phyloP scores from a whole-genome alignment of 805 yeast genomes.

The Saccharomycopsis oosterbeekiorum region DNA sequence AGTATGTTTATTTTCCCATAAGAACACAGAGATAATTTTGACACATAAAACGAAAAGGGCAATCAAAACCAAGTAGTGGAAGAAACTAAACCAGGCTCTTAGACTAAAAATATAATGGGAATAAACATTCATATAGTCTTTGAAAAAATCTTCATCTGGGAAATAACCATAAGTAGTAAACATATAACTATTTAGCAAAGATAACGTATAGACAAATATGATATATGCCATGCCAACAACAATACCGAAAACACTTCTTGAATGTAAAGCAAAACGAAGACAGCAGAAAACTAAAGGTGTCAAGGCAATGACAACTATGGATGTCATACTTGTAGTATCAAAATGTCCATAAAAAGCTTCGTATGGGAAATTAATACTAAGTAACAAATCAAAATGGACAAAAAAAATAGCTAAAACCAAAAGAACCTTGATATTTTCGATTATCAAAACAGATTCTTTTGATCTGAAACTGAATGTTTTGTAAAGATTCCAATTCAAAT shows the following conservation, averaged over 20 bases:
- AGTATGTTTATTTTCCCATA: not conserved
- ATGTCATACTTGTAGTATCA: not conserved
- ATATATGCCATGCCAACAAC: constrained; percentile 1
- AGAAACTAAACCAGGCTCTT: constrained; percentile 4
- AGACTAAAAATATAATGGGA: not conserved
- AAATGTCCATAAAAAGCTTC: not conserved
- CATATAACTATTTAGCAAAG: not conserved
- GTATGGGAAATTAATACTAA: constrained; percentile 3
- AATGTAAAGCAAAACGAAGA: not conserved
- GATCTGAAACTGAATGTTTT: not conserved
- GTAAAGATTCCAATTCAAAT: not conserved
- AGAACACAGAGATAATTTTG: not conserved
- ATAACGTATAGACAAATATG: not conserved
- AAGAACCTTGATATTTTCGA: constrained; percentile 3
- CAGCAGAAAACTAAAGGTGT: constrained; percentile 3
- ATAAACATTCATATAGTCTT: not conserved
- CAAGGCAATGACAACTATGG: not conserved
- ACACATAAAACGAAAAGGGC: constrained; percentile 1
- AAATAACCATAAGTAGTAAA: not conserved
- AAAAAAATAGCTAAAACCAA: constrained; percentile 4
- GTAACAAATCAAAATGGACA: constrained; percentile 1
- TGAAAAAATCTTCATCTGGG: not conserved
- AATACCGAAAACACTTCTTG: not conserved
- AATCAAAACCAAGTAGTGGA: constrained; percentile 4
- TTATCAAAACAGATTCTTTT: not conserved